Evolutionary conservation across 2,329 filamentous ascomycete species (phyloP), one percentile per base, ranked within the genome.

Genomic region (Aciculosporium take): DNA sequence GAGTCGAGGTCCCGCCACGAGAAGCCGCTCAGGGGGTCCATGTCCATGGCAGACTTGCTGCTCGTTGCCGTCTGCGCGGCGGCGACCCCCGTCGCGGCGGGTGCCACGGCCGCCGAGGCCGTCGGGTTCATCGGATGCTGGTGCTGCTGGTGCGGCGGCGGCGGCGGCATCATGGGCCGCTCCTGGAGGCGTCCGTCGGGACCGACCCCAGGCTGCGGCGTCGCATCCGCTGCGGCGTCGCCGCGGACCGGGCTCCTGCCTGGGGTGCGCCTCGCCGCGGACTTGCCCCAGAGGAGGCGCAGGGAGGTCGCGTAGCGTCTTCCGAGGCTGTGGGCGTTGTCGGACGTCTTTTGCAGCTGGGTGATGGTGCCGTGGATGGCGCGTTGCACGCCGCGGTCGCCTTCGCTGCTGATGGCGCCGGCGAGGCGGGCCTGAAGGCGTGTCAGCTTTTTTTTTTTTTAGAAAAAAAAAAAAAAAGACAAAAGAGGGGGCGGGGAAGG

Each of bases 1-100:
- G 74, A 74, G 43, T 72, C 70, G 5, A 79, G 57, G 50, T 78
- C 72, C 1, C 75, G 62, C 74, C 74, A 79, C 0, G 72, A 76
- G 54, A 79, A 78, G 33, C 73, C 69, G 39, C 75, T 71, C 2
- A 68, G 61, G 1, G 39, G 66, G 59, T 54, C 66, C 61, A 54
- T 61, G 60, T 43, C 65, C 51, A 53, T 61, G 48, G 37, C 18
- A 5, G 37, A 17, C 10, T 41, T 43, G 6, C 9, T 12, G 6
- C 7, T 25, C 20, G 28, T 30, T 17, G 35, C n/a, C n/a, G n/a
- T n/a, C n/a, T n/a, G n/a, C n/a, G n/a, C n/a, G n/a, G n/a, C n/a
- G n/a, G n/a, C n/a, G n/a, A n/a, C n/a, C n/a, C n/a, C n/a, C n/a
- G n/a, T n/a, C n/a, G n/a, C n/a, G n/a, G n/a, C n/a, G n/a, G n/a